Evolutionary conservation across 1,139 yeast genomes (phyloP), one percentile per base, ranked within the genome.

Genomic region (Meyerozyma elateridarum): DNA sequence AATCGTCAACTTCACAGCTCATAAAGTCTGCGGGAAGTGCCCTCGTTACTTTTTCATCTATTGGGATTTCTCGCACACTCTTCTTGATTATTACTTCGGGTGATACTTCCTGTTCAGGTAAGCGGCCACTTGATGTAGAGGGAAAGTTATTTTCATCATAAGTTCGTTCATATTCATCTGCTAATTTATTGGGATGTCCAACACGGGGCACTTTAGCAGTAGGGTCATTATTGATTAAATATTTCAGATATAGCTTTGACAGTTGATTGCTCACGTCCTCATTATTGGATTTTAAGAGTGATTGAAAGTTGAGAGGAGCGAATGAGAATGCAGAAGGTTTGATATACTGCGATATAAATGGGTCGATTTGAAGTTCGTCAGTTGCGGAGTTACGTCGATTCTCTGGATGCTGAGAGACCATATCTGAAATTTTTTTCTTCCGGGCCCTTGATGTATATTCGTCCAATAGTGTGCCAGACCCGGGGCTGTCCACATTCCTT

Each of bases 1-100:
- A 60, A 45, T 84, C 91, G 25, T 76, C 75, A 37, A 79, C 66
- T 8, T 85, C 71, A 50, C 95, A 85, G 28, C 75, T 67, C 46
- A 78, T 75, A 54, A 77, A 85, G 36, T 73, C 65, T 8, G 49
- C 38, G 1, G 95, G 87, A 8, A 85, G 64, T 11, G 25, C 17
- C 9, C 28, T 33, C 12, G 32, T 29, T 15, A 30, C 32, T n/a
- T 25, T 16, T 15, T 19, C 15, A 12, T 15, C 27, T 18, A 20
- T 18, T 13, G 29, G 8, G 7, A 8, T 16, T 14, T 24, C n/a
- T 8, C 12, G 20, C 8, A 30, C 16, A 25, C 28, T 25, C 17
- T 3, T 13, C 8, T 14, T 15, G 17, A 13, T 6, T 25, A 9
- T 14, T 19, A n/a, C 27, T 14, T 33, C 26, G 8, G 29, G 14